Base-by-base conservation (phyloP, 495 filamentous ascomycete species). In the Talaromyces proteolyticus region DNA sequence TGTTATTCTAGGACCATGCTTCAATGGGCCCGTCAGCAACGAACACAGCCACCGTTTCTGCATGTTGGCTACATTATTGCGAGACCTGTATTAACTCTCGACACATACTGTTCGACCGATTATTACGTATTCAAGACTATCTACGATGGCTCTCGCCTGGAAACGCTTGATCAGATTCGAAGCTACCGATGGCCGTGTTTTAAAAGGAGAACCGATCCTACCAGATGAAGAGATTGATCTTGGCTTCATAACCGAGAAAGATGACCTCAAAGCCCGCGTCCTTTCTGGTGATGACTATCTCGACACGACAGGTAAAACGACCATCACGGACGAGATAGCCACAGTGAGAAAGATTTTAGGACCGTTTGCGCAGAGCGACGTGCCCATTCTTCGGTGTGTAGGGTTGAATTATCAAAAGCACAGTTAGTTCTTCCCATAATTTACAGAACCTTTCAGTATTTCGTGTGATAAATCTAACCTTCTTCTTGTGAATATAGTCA, bases 151-250 rank as follows among this genome's bases (percentile, higher is more conserved):
- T 20, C 24, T 46, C 14, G 10, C 62, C 40, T 79, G 75, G 75
- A 57, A 68, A 53, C 66, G 75, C 42, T 61, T 78, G 0, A 74
- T 79, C 44, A 71, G 75, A 21, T 79, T 78, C 56, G 62, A 64
- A 6, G 66, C 72, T 7, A 66, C 64, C 3, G 70, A 75, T 24
- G 68, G 67, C 42, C 62, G 67, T n/a, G 61, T 68, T 10, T 64
- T 72, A 6, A 62, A 62, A 22, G 75, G 75, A 37, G 74, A 78
- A 51, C 75, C 76, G 19, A 68, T 77, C 22, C 58, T 77, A 7
- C 67, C 67, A 4, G 17, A 3, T 6, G 59, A 54, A 0, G 41
- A 55, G 11, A 70, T 67, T 24, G 72, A 73, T 44, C 51, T 74
- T 4, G 73, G 73, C 26, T 54, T 53, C 26, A 66, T 66, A 4